phyloP scores from a whole-genome alignment of 306 rosid genomes.

The Cicer judaicum region DNA sequence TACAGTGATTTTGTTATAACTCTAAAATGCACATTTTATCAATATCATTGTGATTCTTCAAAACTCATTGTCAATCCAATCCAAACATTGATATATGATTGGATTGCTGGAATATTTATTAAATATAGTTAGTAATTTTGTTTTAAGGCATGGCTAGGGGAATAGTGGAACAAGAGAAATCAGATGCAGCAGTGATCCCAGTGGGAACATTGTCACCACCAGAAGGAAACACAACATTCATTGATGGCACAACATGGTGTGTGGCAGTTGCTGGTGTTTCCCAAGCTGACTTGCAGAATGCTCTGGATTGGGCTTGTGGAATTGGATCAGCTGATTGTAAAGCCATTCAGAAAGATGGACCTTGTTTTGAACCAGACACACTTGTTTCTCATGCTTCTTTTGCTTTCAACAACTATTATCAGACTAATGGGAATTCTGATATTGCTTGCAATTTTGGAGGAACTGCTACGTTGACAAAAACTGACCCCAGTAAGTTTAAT shows the following conservation, averaged over 20 bases:
- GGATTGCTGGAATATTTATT: not conserved
- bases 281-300: slow-evolving; percentile 82
- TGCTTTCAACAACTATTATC: slow-evolving; percentile 84
- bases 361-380: slow-evolving; percentile 77
- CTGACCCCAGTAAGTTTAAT: slow-evolving; percentile 62
- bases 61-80: not conserved
- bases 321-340: slow-evolving; percentile 76
- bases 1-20: no score
- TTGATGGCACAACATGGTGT: slow-evolving; percentile 91
- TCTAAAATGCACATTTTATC: no score
- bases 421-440: slow-evolving; percentile 89
- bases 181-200: slow-evolving; percentile 52
- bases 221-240: slow-evolving; percentile 92
- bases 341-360: slow-evolving; percentile 65
- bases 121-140: not conserved
- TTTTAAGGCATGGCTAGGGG: slow-evolving; percentile 51
- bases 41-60: not conserved
- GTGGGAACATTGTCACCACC: slow-evolving; percentile 67
- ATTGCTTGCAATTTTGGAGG: slow-evolving; percentile 98
- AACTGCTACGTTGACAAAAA: slow-evolving; percentile 67
- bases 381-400: slow-evolving; percentile 89
- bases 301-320: slow-evolving; percentile 97
- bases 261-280: slow-evolving; percentile 83
- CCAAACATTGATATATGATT: slow-evolving; percentile 19
- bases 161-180: slow-evolving; percentile 65